phyloP scores from a whole-genome alignment of 495 filamentous ascomycete genomes.

The Hypoxylon fragiforme region DNA sequence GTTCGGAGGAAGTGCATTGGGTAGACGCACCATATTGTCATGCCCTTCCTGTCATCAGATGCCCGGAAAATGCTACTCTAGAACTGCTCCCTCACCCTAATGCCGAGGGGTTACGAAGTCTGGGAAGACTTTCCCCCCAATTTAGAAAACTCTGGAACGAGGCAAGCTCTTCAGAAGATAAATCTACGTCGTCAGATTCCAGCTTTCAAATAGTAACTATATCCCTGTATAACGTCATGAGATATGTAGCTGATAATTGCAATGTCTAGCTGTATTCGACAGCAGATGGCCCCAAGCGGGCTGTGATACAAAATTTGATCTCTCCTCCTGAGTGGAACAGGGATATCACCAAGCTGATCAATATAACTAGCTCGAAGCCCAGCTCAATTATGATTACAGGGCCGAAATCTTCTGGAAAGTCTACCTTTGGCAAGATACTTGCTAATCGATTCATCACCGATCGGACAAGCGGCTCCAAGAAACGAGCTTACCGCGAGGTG shows the following conservation, averaged over 20 bases:
- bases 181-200: neutral
- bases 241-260: constrained; percentile 21
- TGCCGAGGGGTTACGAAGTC: constrained; percentile 55
- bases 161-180: constrained; percentile 19
- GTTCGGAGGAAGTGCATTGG: constrained; percentile 56
- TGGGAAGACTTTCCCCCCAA: constrained; percentile 66
- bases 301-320: constrained; percentile 61
- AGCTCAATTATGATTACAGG: constrained; percentile 67
- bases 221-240: neutral
- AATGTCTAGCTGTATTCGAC: constrained; percentile 50
- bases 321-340: constrained; percentile 69
- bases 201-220: constrained; percentile 48
- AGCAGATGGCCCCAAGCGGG: constrained; percentile 46
- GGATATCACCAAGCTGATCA: constrained; percentile 43
- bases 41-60: constrained; percentile 72
- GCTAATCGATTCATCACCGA: constrained; percentile 71
- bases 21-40: constrained; percentile 78
- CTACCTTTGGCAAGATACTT: constrained; percentile 78
- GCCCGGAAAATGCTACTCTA: constrained; percentile 52
- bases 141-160: constrained; percentile 79
- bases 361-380: constrained; percentile 46
- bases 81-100: constrained; percentile 56
- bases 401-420: constrained; percentile 84
- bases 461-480: constrained; percentile 29
- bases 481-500: constrained; percentile 42